Evolutionary conservation across 2,329 filamentous ascomycete species (phyloP).

Genomic region (Botrytis fragariae): DNA sequence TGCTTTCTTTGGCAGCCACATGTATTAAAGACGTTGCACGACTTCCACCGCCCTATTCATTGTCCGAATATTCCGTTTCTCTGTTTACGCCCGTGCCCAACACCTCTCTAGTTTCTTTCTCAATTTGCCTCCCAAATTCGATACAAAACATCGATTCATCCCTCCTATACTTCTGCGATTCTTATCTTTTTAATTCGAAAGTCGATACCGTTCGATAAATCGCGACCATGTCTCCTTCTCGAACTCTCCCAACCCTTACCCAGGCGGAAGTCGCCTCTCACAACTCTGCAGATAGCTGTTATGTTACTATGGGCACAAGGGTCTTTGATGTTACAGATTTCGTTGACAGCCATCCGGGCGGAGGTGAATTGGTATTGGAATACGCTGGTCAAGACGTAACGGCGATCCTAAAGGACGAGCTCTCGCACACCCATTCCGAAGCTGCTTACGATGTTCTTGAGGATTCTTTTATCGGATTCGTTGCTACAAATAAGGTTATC

Average conservation of each 20-base stretch:
- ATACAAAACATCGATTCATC: not conserved
- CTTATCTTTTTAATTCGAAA: not conserved
- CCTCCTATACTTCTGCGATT: not conserved
- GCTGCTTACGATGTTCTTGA: slow-evolving; percentile 94
- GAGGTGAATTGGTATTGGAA: slow-evolving; percentile 81
- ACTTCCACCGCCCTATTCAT: not conserved
- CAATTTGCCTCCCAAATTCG: slow-evolving; percentile 9
- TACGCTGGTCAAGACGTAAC: slow-evolving; percentile 86
- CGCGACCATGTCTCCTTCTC: slow-evolving; percentile 66
- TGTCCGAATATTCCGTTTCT: slow-evolving; percentile 5
- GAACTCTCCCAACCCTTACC: slow-evolving; percentile 79
- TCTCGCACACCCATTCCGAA: slow-evolving; percentile 84
- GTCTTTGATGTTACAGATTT: slow-evolving; percentile 97
- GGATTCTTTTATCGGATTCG: slow-evolving; percentile 79
- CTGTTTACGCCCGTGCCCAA: slow-evolving; percentile 1
- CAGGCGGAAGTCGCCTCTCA: slow-evolving; percentile 77
- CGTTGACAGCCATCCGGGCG: slow-evolving; percentile 85
- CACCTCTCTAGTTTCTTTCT: not conserved
- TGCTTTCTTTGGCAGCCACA: not conserved
- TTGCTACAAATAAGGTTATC: slow-evolving; percentile 53
- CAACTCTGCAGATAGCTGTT: slow-evolving; percentile 80
- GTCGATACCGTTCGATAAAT: not conserved
- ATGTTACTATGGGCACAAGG: slow-evolving; percentile 83
- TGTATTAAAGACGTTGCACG: not conserved
- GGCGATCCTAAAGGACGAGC: slow-evolving; percentile 76